Percentiles rank a stretch among this genome's conserved stretches.
phyloP scores from a whole-genome alignment of 805 yeast genomes.

The Metschnikowia peoriensis region DNA sequence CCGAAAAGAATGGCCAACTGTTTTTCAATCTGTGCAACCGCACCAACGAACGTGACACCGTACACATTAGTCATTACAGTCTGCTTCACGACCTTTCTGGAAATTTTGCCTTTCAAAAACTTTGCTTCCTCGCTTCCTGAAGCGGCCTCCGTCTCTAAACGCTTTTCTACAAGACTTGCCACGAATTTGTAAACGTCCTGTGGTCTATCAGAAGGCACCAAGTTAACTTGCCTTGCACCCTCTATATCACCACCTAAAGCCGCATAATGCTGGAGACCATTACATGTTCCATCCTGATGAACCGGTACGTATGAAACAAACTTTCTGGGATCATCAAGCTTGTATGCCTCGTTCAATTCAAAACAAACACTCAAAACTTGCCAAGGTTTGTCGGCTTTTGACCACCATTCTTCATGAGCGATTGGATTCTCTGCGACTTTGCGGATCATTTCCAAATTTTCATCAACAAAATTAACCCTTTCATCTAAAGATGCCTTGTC shows the following conservation, averaged over 20 bases:
- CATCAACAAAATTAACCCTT: constrained; percentile 58
- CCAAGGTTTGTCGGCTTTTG: constrained; percentile 78
- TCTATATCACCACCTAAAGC: constrained; percentile 83
- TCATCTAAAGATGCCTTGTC: constrained; percentile 70
- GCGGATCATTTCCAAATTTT: constrained; percentile 51
- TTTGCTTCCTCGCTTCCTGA: constrained; percentile 54
- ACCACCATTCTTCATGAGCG: constrained; percentile 63
- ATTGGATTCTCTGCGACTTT: constrained; percentile 66
- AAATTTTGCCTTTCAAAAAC: constrained; percentile 58
- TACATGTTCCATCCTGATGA: constrained; percentile 86
- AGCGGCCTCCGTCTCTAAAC: constrained; percentile 53
- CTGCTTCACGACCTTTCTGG: constrained; percentile 90
- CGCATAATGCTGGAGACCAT: constrained; percentile 84
- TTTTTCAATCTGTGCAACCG: constrained; percentile 80
- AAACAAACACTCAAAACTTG: constrained; percentile 70
- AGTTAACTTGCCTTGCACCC: constrained; percentile 79
- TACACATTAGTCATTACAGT: constrained; percentile 98
- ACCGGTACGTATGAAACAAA: constrained; percentile 72
- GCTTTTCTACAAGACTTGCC: constrained; percentile 57
- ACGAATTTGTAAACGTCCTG: constrained; percentile 76
- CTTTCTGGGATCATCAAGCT: constrained; percentile 61
- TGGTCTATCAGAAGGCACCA: constrained; percentile 68
- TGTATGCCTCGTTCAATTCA: constrained; percentile 61
- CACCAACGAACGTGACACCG: constrained; percentile 95
- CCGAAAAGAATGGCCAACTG: constrained; percentile 64